Percentiles rank a stretch among this genome's conserved stretches.
phyloP scores from a whole-genome alignment of 345 rosid genomes.

The Moricandia moricandioides region DNA sequence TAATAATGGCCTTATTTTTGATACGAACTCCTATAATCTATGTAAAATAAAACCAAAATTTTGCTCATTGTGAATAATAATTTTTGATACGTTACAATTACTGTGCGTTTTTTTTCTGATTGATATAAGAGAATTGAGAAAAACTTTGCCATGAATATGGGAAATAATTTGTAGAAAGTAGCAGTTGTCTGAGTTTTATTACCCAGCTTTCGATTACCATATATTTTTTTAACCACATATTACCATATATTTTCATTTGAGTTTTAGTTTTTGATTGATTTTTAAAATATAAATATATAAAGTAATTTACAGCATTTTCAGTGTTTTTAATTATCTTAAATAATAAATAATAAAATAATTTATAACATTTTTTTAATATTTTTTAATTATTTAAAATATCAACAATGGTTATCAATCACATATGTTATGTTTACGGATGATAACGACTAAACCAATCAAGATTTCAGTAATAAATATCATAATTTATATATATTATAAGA shows the following conservation, averaged over 20 bases:
- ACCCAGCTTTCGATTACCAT: background rate
- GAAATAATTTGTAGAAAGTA: background rate
- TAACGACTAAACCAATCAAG: too few species aligned
- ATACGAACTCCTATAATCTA: background rate
- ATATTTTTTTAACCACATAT: background rate
- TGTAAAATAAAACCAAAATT: background rate
- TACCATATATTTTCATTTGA: too few species aligned
- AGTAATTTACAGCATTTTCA: too few species aligned
- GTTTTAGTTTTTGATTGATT: background rate
- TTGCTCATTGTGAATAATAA: background rate
- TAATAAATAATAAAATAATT: background rate
- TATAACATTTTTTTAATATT: too few species aligned
- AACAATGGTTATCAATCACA: too few species aligned
- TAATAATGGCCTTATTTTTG: background rate
- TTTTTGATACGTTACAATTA: background rate
- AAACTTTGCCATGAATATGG: background rate
- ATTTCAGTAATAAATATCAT: too few species aligned
- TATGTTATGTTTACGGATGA: too few species aligned
- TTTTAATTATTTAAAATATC: too few species aligned
- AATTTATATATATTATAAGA: too few species aligned
- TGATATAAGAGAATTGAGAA: background rate
- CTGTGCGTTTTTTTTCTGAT: background rate
- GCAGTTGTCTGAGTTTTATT: background rate
- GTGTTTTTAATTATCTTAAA: too few species aligned
- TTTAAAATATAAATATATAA: background rate